phyloP scores from a whole-genome alignment of 371 early-diverging fungal species.

The Batkoa obscura region DNA sequence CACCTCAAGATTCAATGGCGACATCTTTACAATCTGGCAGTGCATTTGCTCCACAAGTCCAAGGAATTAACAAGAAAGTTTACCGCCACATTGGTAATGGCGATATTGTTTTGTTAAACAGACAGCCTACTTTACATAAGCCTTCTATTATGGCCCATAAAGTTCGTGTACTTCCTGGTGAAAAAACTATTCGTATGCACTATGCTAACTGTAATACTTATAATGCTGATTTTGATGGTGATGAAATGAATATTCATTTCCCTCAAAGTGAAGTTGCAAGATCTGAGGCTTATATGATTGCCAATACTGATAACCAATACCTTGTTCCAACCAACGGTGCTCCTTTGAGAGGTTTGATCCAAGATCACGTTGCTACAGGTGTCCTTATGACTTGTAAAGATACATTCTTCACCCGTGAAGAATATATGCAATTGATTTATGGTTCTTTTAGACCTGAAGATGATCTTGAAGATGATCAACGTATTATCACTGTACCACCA shows the following conservation, averaged over 20 bases:
- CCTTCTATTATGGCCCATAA: slow-evolving; percentile 99
- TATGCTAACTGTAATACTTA: slow-evolving; percentile 89
- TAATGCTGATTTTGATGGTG: slow-evolving; percentile 99
- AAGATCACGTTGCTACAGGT: slow-evolving; percentile 98
- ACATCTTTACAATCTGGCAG: slow-evolving; percentile 10
- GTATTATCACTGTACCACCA: slow-evolving; percentile 62
- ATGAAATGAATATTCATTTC: slow-evolving; percentile 99
- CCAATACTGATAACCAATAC: slow-evolving; percentile 94
- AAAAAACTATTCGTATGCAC: slow-evolving; percentile 99
- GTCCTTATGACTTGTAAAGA: slow-evolving; percentile 84
- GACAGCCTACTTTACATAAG: slow-evolving; percentile 99
- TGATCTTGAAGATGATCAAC: slow-evolving; percentile 31
- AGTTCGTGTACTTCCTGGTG: slow-evolving; percentile 90
- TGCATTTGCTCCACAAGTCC: slow-evolving; percentile 34
- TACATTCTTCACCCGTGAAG: slow-evolving; percentile 73
- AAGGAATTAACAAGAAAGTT: slow-evolving; percentile 83
- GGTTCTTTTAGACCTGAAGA: slow-evolving; percentile 59
- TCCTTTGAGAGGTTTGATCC: slow-evolving; percentile 98
- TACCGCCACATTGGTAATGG: slow-evolving; percentile 93
- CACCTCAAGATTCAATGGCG: slow-evolving; percentile 37
- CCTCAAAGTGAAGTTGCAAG: slow-evolving; percentile 95
- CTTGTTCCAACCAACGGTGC: slow-evolving; percentile 94
- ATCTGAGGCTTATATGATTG: slow-evolving; percentile 90
- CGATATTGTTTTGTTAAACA: slow-evolving; percentile 95
- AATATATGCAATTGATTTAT: slow-evolving; percentile 89